Evolutionary conservation across 2,329 filamentous ascomycete genomes (phyloP).

Genomic region (Parastagonospora nodorum): DNA sequence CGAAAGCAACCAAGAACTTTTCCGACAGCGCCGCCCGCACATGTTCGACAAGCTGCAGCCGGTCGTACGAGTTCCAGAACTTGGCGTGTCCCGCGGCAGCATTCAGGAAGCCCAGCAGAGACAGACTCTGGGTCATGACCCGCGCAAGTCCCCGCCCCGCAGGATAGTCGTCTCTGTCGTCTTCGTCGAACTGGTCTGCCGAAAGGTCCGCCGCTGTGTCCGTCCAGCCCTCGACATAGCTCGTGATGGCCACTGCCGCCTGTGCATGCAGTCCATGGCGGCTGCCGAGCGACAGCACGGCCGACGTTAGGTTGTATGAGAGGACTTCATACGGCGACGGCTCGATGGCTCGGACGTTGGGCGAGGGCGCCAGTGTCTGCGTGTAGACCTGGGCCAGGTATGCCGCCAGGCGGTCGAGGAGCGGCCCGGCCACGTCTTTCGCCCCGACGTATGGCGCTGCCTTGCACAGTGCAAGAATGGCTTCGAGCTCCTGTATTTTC

Average conservation of each 20-base stretch:
- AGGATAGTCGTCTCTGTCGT: constrained; percentile 56
- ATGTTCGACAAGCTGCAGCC: constrained; percentile 72
- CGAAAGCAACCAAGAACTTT: constrained; percentile 80
- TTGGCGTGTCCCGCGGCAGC: constrained; percentile 76
- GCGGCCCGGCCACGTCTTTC: constrained; percentile 73
- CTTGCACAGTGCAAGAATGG: constrained; percentile 88
- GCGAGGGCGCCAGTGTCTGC: constrained; percentile 78
- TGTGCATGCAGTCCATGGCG: constrained; percentile 72
- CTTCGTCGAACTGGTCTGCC: constrained; percentile 60
- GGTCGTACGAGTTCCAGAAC: constrained; percentile 80
- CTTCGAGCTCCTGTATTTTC: constrained; percentile 89
- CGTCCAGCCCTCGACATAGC: constrained; percentile 74
- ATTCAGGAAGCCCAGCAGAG: constrained; percentile 87
- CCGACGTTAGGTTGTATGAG: constrained; percentile 76
- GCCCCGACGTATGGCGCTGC: constrained; percentile 77
- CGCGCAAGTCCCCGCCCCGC: constrained; percentile 61
- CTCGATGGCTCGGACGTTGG: constrained; percentile 80
- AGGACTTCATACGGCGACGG: constrained; percentile 89
- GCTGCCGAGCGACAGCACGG: constrained; percentile 79
- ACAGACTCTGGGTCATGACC: constrained; percentile 78
- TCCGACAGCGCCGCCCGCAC: constrained; percentile 79
- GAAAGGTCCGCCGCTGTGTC: constrained; percentile 63
- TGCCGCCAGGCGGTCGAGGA: constrained; percentile 77
- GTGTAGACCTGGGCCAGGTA: constrained; percentile 86
- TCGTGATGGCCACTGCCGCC: constrained; percentile 69